Conservation (phyloP, 805 yeast species). For the Pichia thaimueangensis region DNA sequence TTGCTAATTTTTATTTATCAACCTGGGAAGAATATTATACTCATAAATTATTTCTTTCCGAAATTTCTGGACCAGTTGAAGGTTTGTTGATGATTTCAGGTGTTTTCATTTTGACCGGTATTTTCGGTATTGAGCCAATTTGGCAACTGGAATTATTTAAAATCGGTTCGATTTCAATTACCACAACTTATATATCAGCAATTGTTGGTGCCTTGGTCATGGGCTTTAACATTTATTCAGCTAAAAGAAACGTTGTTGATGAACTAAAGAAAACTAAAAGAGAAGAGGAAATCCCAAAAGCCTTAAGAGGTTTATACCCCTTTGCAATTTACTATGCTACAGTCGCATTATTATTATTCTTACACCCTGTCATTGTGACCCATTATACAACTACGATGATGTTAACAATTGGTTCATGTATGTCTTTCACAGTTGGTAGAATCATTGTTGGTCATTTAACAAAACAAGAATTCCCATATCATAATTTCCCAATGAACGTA, state of each 20-base stretch:
- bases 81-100: slow-evolving; percentile 65
- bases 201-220: slow-evolving; percentile 48
- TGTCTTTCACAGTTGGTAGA: slow-evolving; percentile 87
- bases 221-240: slow-evolving; percentile 61
- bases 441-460: slow-evolving; percentile 86
- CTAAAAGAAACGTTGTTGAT: slow-evolving; percentile 51
- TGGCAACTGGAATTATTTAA: slow-evolving; percentile 46
- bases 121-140: slow-evolving; percentile 52
- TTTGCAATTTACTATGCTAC: slow-evolving; percentile 49
- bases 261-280: slow-evolving; percentile 35
- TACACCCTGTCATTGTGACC: slow-evolving; percentile 47
- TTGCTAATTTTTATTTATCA: slow-evolving; percentile 77
- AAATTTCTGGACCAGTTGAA: slow-evolving; percentile 91
- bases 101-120: slow-evolving; percentile 56
- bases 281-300: slow-evolving; percentile 30
- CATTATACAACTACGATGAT: slow-evolving; percentile 48
- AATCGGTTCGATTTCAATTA: slow-evolving; percentile 2
- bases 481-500: slow-evolving; percentile 63
- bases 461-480: slow-evolving; percentile 64
- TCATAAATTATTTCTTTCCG: slow-evolving; percentile 68
- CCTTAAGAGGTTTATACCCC: slow-evolving; percentile 44
- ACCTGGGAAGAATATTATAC: slow-evolving; percentile 98
- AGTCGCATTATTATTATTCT: slow-evolving; percentile 40
- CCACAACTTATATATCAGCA: slow-evolving; percentile 39
- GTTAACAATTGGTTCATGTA: slow-evolving; percentile 62